A percentile compares a stretch with the other conserved stretches of the same genome.
Conservation (phyloP, 768 basidiomycete species). For the Suillus subalutaceus region DNA sequence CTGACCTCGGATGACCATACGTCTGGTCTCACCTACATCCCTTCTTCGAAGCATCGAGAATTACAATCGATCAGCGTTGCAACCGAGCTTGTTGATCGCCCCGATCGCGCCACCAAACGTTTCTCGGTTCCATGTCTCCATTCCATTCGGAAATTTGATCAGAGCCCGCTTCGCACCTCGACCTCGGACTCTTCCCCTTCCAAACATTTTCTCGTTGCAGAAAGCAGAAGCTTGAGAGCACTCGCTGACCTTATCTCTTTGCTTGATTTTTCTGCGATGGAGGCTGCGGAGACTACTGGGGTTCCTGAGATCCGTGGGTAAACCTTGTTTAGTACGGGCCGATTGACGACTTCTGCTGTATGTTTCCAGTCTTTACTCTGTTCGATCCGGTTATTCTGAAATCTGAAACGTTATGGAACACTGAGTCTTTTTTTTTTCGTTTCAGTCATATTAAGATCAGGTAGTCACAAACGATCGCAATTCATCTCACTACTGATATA, state of each 20-base stretch:
- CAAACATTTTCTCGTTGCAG: slow-evolving; percentile 24
- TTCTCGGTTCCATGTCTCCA: neutral
- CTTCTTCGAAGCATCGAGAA: slow-evolving; percentile 1
- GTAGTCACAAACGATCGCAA: neutral
- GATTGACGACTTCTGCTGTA: neutral
- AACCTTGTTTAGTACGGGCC: neutral
- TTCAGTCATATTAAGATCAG: neutral
- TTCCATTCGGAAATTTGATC: neutral
- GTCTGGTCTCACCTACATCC: slow-evolving; percentile 1
- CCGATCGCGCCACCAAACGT: neutral
- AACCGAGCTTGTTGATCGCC: neutral
- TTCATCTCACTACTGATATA: neutral
- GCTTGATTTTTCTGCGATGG: slow-evolving; percentile 29
- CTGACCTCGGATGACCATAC: neutral
- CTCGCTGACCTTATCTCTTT: slow-evolving; percentile 30
- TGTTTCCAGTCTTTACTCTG: neutral
- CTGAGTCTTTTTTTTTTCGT: neutral
- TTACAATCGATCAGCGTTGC: neutral
- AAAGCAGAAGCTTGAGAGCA: slow-evolving; percentile 27
- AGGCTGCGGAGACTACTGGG: slow-evolving; percentile 6
- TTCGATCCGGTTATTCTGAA: neutral
- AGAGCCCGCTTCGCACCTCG: slow-evolving; percentile 18
- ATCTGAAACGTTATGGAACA: neutral
- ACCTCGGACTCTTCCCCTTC: slow-evolving; percentile 31
- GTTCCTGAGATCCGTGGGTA: neutral